phyloP scores from a whole-genome alignment of 345 rosid genomes.

The Mallotus nudiflorus region DNA sequence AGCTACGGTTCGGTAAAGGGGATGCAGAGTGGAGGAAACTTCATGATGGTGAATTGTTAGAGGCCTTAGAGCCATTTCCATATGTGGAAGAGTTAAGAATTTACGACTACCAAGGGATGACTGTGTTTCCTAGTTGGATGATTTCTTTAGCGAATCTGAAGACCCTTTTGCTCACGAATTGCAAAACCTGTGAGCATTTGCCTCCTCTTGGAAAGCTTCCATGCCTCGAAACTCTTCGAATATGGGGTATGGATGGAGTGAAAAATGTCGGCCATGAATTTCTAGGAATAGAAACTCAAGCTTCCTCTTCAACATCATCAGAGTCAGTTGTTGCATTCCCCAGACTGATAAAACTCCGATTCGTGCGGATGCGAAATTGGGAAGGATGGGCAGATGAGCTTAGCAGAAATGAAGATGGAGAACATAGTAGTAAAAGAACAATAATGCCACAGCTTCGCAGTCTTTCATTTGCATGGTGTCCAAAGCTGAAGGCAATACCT shows the following conservation, averaged over 20 bases:
- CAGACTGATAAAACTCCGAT: background rate
- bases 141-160: background rate
- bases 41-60: background rate
- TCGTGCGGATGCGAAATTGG: conserved; percentile 8
- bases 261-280: background rate
- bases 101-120: background rate
- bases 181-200: conserved; percentile 1
- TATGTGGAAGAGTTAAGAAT: background rate
- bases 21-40: background rate
- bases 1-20: background rate
- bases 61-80: background rate
- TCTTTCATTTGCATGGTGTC: background rate
- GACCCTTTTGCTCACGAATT: background rate
- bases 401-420: too few species aligned
- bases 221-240: background rate
- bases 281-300: background rate
- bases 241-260: conserved; percentile 8
- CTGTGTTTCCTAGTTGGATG: conserved; percentile 2
- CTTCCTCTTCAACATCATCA: background rate
- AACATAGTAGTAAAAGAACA: background rate
- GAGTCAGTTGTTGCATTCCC: background rate
- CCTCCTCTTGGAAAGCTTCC: conserved; percentile 5
- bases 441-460: conserved; percentile 3
- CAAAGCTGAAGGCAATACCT: conserved; percentile 8
- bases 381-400: conserved; percentile 2